Conservation (phyloP, 2,329 filamentous ascomycete species). For the Colletotrichum sp. region DNA sequence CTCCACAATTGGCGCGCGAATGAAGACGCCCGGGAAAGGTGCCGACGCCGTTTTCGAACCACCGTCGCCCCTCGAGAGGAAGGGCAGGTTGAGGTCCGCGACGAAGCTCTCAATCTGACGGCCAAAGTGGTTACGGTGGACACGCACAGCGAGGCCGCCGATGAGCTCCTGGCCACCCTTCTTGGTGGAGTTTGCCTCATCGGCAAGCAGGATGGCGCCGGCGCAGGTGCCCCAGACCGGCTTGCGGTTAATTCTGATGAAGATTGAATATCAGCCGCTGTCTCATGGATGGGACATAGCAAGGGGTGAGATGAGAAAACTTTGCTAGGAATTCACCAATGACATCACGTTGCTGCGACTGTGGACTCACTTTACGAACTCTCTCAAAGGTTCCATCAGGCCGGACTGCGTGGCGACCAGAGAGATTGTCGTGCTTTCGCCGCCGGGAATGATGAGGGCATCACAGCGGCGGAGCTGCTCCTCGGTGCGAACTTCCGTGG, state of each 20-base stretch:
- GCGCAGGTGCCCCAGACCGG: slow-evolving; percentile 97
- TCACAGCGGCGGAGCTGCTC: slow-evolving; percentile 75
- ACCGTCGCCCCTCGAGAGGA: slow-evolving; percentile 53
- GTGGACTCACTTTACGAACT: slow-evolving; percentile 83
- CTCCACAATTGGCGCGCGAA: slow-evolving; percentile 92
- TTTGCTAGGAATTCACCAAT: slow-evolving; percentile 1
- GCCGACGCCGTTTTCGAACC: slow-evolving; percentile 14
- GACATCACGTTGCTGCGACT: not conserved
- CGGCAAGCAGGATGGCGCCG: slow-evolving; percentile 87
- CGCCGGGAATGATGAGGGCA: slow-evolving; percentile 88
- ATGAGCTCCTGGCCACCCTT: slow-evolving; percentile 92
- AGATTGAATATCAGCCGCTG: not conserved
- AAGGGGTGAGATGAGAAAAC: not conserved
- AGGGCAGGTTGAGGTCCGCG: slow-evolving; percentile 74
- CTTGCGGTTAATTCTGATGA: slow-evolving; percentile 70
- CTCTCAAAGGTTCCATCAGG: slow-evolving; percentile 80
- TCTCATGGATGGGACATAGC: not conserved
- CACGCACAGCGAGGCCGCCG: slow-evolving; percentile 87
- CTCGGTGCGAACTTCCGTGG: slow-evolving; percentile 78
- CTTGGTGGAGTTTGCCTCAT: slow-evolving; percentile 87
- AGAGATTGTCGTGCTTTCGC: slow-evolving; percentile 93
- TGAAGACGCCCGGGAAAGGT: slow-evolving; percentile 88
- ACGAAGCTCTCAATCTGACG: slow-evolving; percentile 93
- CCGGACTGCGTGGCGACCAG: slow-evolving; percentile 83
- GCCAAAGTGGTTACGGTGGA: slow-evolving; percentile 95